phyloP scores from a whole-genome alignment of 495 filamentous ascomycete genomes.

The Penicillium fimorum region DNA sequence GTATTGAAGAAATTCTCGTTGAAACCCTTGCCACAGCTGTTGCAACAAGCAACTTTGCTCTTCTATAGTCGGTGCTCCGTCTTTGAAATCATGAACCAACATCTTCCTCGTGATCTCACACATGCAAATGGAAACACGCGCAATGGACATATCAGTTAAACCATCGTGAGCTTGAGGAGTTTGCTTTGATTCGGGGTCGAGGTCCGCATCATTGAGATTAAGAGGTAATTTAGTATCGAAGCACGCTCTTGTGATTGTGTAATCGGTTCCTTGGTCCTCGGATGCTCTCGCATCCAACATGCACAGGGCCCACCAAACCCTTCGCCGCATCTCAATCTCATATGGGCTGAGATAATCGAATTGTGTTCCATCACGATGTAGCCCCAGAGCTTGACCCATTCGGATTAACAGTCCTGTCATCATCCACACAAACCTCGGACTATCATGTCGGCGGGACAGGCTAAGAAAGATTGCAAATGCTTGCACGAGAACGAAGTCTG shows the following conservation, averaged over 20 bases:
- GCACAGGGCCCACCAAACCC: constrained; percentile 74
- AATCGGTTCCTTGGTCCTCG: constrained; percentile 68
- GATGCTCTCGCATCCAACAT: constrained; percentile 74
- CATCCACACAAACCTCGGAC: constrained; percentile 52
- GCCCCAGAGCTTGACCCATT: constrained; percentile 72
- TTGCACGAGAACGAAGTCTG: constrained; percentile 43
- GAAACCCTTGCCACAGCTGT: constrained; percentile 39
- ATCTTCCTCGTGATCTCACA: constrained; percentile 47
- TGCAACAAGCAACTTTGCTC: constrained; percentile 46
- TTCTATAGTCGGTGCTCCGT: constrained; percentile 29
- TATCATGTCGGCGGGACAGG: constrained; percentile 50
- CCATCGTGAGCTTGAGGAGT: constrained; percentile 55
- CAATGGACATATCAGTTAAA: constrained; percentile 75
- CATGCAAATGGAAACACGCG: constrained; percentile 48
- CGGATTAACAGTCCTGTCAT: constrained; percentile 66
- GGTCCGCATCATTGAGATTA: constrained; percentile 76
- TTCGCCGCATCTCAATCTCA: constrained; percentile 70
- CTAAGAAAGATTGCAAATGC: constrained; percentile 49
- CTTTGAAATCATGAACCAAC: constrained; percentile 44
- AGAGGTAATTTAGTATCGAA: constrained; percentile 71
- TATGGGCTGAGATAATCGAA: constrained; percentile 56
- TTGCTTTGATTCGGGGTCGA: constrained; percentile 58
- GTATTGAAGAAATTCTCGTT: constrained; percentile 45
- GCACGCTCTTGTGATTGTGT: constrained; percentile 56
- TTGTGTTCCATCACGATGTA: constrained; percentile 70